Evolutionary conservation across 192 early-diverging fungal species (phyloP).

Genomic region (Coemansia sp.): DNA sequence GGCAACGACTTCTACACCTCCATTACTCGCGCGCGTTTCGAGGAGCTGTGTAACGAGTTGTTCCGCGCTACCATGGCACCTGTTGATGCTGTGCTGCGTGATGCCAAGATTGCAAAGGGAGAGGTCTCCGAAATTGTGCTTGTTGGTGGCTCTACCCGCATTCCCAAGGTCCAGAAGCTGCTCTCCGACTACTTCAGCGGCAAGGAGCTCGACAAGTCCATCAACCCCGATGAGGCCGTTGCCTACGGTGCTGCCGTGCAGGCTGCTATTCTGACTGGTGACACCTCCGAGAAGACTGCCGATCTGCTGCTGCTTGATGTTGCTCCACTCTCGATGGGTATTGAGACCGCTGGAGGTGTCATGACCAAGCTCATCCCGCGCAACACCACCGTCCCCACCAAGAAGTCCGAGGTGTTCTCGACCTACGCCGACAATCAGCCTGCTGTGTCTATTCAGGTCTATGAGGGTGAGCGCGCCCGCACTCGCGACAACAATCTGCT

Average conservation of each 20-base stretch:
- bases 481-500: constrained; percentile 99
- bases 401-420: constrained; percentile 98
- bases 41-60: constrained; percentile 96
- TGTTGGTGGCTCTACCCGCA: constrained; percentile 98
- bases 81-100: constrained; percentile 94
- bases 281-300: constrained; percentile 94
- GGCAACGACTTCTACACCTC: constrained; percentile 98
- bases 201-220: constrained; percentile 98
- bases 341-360: constrained; percentile 98
- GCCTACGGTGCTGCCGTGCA: constrained; percentile 99
- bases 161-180: constrained; percentile 98
- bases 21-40: constrained; percentile 97
- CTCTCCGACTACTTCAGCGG: constrained; percentile 98
- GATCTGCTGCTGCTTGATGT: constrained; percentile 94
- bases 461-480: constrained; percentile 94
- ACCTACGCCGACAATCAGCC: constrained; percentile 99
- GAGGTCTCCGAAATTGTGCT: constrained; percentile 92
- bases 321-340: constrained; percentile 94
- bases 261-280: constrained; percentile 94
- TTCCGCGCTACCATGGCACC: constrained; percentile 94
- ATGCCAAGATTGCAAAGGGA: constrained; percentile 94
- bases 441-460: constrained; percentile 96
- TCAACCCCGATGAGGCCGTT: constrained; percentile 99
- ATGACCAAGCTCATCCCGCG: constrained; percentile 98
- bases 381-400: constrained; percentile 96